Evolutionary conservation across 2,329 filamentous ascomycete species (phyloP).

Genomic region (Aotearoamyces nothofagi): DNA sequence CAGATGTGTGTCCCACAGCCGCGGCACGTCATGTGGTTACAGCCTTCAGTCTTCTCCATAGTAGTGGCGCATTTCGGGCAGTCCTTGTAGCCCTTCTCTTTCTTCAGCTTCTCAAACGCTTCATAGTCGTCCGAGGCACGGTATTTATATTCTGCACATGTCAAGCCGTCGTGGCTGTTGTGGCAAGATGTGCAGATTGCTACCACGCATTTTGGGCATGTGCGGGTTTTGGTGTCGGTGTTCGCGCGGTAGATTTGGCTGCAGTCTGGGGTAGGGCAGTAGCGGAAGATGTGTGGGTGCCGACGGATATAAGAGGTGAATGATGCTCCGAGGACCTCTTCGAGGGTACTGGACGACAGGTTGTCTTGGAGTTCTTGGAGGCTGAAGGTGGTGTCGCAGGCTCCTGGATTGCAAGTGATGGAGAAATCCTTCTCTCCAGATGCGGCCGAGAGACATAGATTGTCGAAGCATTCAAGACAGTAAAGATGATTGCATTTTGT

Average conservation of each 20-base stretch:
- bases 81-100: constrained; percentile 1
- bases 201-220: constrained; percentile 14
- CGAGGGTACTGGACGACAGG: neutral
- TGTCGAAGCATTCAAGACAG: constrained; percentile 26
- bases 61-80: constrained; percentile 10
- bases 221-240: neutral
- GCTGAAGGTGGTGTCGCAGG: neutral
- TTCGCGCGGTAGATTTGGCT: constrained; percentile 14
- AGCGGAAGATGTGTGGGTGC: constrained; percentile 19
- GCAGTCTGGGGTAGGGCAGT: constrained; percentile 29
- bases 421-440: constrained; percentile 11
- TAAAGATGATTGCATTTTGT: constrained; percentile 26
- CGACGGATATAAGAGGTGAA: constrained; percentile 21
- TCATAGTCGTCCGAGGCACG: constrained; percentile 3
- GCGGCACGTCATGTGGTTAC: constrained; percentile 9
- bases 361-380: neutral
- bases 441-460: constrained; percentile 13
- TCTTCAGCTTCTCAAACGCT: constrained; percentile 2
- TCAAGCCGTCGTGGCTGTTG: constrained; percentile 1
- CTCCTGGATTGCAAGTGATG: neutral
- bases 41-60: constrained; percentile 13
- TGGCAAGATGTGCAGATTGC: constrained; percentile 4
- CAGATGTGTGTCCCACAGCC: constrained; percentile 12
- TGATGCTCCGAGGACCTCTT: constrained; percentile 17
- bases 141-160: constrained; percentile 5